Base-by-base conservation (phyloP, 768 basidiomycete genomes). In the Tylopilus balloui region DNA sequence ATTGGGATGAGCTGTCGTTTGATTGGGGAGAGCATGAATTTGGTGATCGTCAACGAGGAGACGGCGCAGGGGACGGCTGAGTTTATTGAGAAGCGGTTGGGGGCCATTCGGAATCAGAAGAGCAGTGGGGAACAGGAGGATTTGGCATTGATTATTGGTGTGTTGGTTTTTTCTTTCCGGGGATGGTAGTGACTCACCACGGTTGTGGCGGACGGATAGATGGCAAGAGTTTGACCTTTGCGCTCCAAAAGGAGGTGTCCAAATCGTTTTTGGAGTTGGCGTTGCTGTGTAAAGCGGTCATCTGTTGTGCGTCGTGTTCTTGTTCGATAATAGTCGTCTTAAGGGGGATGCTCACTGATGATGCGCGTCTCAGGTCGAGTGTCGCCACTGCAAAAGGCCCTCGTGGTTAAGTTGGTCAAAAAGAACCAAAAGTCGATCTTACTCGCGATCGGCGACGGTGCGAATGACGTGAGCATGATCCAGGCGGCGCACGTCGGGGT, bases 381-480 rank as follows among this genome's bases (percentile, higher is more conserved):
- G 9, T 98, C 95, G 6, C 96, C 96, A 6, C 69, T 98, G 38
- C 96, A 99, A 67, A 99, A 98, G 67, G 95, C 95, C 0, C 78
- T 96, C 32, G 94, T 98, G 4, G 95, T 98, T 55, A 97, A 97
- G 69, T 81, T 98, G n/a, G 95, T 98, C 47, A 97, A 97, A 77
- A 94, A 94, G 69, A 94, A 95, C 66, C 83, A 86, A 58, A 91
- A 92, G 49, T 78, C 92, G 7, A 91, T 96, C 46, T 74, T 96
- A n/a, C 79, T 98, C 9, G 95, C 95, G 3, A 97, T 98, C 43
- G 95, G 95, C 19, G 95, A 98, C 56, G 95, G 95, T 42, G 95
- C 95, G 2, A 98, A 97, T 66, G 95, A 98, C 67, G 95, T 98
- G 58, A 91, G 91, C 64, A 98, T 98, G 95, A 98, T 98, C 51